These are phyloP conservation scores for Talaromyces sp. DNA, from an alignment of 2,329 filamentous ascomycete genomes.

Conservation along the genomic window DNA sequence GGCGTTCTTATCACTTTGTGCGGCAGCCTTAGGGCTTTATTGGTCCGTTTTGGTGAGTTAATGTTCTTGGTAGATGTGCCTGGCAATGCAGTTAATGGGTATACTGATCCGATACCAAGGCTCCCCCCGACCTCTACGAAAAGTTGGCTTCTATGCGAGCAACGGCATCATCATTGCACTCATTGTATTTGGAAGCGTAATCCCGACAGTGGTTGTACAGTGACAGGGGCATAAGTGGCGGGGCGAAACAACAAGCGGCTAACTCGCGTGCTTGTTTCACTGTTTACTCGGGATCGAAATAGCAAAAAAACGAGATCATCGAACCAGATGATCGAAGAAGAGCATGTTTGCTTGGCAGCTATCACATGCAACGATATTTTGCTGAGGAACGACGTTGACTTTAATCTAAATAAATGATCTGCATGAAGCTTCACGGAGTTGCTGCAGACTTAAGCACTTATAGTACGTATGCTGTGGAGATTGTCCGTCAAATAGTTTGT, in stretches of 20 bases:
- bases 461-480: background rate
- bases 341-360: background rate
- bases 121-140: too few relatives aligned
- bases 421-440: background rate
- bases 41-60: slow-evolving; percentile 25
- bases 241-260: background rate
- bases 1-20: slow-evolving; percentile 58
- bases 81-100: too few relatives aligned
- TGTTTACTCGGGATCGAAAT: background rate
- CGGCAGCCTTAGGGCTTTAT: slow-evolving; percentile 55
- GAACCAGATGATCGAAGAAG: background rate
- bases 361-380: background rate
- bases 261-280: background rate
- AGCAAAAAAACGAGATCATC: too few relatives aligned
- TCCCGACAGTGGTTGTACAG: slow-evolving; percentile 29
- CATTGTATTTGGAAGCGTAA: slow-evolving; percentile 29
- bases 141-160: slow-evolving; percentile 30
- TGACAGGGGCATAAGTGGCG: background rate
- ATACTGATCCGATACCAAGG: background rate
- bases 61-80: slow-evolving; percentile 27
- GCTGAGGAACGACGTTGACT: background rate
- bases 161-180: slow-evolving; percentile 28
- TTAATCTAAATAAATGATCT: background rate
- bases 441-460: background rate
- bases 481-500: background rate